Conservation (phyloP, 2,329 filamentous ascomycete species). For the Alternaria burnsii region DNA sequence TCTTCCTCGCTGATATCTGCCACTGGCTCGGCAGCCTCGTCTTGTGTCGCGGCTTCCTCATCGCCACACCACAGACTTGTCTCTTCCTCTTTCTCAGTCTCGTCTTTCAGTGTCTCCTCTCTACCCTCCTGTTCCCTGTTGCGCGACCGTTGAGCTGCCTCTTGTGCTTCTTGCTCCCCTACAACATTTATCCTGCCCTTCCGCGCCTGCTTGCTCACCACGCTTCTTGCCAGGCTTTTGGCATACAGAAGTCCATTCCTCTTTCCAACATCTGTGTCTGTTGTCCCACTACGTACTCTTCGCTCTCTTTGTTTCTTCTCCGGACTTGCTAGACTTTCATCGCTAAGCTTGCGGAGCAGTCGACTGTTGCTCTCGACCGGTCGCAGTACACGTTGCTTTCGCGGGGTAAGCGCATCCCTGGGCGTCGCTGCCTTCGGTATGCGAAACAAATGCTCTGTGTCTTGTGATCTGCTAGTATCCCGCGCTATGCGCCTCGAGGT, state of each 20-base stretch:
- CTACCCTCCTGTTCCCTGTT: conserved; percentile 12
- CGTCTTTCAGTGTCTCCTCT: conserved; percentile 18
- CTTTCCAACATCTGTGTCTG: conserved; percentile 27
- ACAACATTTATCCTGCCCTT: conserved; percentile 27
- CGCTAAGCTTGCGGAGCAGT: conserved; percentile 37
- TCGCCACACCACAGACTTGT: conserved; percentile 45
- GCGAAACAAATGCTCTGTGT: conserved; percentile 34
- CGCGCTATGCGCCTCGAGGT: conserved; percentile 35
- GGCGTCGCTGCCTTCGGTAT: conserved; percentile 29
- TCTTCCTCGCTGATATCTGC: conserved; percentile 25
- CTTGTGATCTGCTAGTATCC: conserved; percentile 33
- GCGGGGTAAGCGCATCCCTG: conserved; percentile 28
- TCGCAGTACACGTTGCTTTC: conserved; percentile 45
- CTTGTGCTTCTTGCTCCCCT: conserved; percentile 21
- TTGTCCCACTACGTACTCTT: conserved; percentile 23
- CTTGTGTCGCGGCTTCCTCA: conserved; percentile 24
- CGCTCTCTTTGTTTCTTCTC: conserved; percentile 34
- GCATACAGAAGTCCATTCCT: conserved; percentile 33
- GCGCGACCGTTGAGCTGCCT: conserved; percentile 14
- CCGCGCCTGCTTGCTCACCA: conserved; percentile 31
- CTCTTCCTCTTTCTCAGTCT: conserved; percentile 33
- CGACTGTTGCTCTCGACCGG: conserved; percentile 44
- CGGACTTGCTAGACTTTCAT: conserved; percentile 42
- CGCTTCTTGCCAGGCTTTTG: conserved; percentile 40
- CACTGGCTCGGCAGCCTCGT: conserved; percentile 4